Conservation (phyloP, 2,329 filamentous ascomycete species). For the Fusarium pseudoanthophilum region DNA sequence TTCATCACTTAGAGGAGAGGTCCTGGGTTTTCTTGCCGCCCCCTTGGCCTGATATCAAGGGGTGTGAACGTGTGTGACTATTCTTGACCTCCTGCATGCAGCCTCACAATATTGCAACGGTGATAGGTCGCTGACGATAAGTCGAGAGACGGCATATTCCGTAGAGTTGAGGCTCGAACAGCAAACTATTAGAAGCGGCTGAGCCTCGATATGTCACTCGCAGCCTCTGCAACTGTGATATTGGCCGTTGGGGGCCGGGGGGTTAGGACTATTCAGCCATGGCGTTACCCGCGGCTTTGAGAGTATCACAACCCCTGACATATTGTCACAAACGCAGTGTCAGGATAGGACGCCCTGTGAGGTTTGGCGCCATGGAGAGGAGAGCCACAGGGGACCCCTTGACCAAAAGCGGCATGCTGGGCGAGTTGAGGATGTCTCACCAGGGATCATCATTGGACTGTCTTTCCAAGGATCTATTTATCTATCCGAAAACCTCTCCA, state of each 20-base stretch:
- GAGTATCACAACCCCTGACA: constrained; percentile 17
- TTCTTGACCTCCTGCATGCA: constrained; percentile 29
- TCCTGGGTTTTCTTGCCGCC: not conserved
- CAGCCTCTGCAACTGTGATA: not conserved
- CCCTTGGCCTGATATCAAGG: not conserved
- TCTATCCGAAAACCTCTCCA: not conserved
- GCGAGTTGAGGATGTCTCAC: constrained; percentile 14
- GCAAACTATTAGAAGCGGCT: constrained; percentile 25
- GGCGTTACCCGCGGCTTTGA: constrained; percentile 20
- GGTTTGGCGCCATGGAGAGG: constrained; percentile 13
- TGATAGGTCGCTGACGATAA: constrained; percentile 16
- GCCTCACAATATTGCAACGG: constrained; percentile 14
- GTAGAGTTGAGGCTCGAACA: not conserved
- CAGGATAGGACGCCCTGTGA: constrained; percentile 14
- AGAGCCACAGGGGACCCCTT: constrained; percentile 2
- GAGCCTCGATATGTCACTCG: constrained; percentile 17
- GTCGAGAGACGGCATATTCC: constrained; percentile 8
- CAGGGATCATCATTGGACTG: not conserved
- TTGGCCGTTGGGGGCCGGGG: constrained; percentile 4
- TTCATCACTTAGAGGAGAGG: not conserved
- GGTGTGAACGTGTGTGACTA: constrained; percentile 25
- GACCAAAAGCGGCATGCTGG: constrained; percentile 27
- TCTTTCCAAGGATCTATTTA: not conserved
- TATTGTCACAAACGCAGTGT: not conserved
- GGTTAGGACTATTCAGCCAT: constrained; percentile 11